phyloP scores from a whole-genome alignment of 2,329 filamentous ascomycete genomes.

The Claviceps fusiformis region DNA sequence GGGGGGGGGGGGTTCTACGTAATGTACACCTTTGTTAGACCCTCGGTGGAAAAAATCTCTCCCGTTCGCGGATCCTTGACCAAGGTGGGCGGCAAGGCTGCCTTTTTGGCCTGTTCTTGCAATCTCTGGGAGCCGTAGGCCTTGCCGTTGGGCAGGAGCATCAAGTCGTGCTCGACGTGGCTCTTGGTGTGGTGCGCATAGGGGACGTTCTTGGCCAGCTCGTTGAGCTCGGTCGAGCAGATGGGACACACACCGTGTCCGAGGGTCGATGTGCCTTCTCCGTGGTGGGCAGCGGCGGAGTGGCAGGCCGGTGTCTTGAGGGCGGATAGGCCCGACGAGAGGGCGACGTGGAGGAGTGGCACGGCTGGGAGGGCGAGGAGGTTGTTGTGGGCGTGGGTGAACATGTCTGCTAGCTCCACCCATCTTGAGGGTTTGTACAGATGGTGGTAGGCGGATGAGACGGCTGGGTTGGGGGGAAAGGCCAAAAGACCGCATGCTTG shows the following conservation, averaged over 20 bases:
- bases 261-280: conserved; percentile 26
- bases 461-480: conserved; percentile 41
- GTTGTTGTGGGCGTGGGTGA: conserved; percentile 73
- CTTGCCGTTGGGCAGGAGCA: conserved; percentile 75
- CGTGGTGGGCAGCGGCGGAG: conserved; percentile 38
- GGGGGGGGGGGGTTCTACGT: conserved; percentile 45
- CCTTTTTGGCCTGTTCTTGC: conserved; percentile 64
- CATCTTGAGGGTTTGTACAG: conserved; percentile 66
- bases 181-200: conserved; percentile 95
- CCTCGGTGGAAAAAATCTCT: conserved; percentile 45
- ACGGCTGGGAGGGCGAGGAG: conserved; percentile 71
- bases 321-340: conserved; percentile 81
- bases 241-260: conserved; percentile 81
- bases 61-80: conserved; percentile 71
- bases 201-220: conserved; percentile 74
- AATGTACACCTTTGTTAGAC: conserved; percentile 82
- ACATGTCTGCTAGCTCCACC: conserved; percentile 62
- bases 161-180: conserved; percentile 74
- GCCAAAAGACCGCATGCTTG: conserved; percentile 71
- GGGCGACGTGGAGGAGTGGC: conserved; percentile 78
- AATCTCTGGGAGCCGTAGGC: conserved; percentile 70
- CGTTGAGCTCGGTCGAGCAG: conserved; percentile 89
- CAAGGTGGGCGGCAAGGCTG: conserved; percentile 50
- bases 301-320: conserved; percentile 94
- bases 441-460: conserved; percentile 28